Base-by-base conservation (phyloP, 192 early-diverging fungal species). In the Backusella westeae region DNA sequence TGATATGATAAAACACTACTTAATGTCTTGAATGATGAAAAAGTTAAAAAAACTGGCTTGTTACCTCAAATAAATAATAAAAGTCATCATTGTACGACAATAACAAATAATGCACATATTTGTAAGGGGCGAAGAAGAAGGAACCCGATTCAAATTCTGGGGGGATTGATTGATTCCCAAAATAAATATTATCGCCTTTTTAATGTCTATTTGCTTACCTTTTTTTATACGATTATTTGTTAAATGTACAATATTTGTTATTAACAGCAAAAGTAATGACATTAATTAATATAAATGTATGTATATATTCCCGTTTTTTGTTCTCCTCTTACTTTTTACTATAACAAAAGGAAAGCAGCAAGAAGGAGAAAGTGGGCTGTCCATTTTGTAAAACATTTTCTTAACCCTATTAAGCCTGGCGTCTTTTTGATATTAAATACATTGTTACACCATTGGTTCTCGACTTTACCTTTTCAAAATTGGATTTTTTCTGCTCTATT, bases 61-160 rank as follows among this genome's bases (percentile, higher is more conserved):
- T 63, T 63, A 63, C 56, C 9, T 63, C 56, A 63, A 63, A 63
- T 63, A 63, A 63, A 63, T 63, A 63, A 63, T 63, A 63, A 26
- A 56, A 23, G 8, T 56, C 21, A 56, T 56, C 9, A 14, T 63
- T 29, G 56, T 63, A 29, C 56, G 12, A 63, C 56, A 63, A 59
- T 59, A 59, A 59, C 56, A 63, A 63, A 63, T 63, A 63, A 63
- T 63, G 56, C 56, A 63, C 53, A 21, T 9, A 9, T 19, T 59
- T 17, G 12, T 44, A 44, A 15, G 42, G 42, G 42, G 53, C 10
- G 26, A 21, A 23, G 8, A 21, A 59, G 26, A 23, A 23, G 23
- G 53, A 59, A 59, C 53, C 53, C 53, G 53, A 59, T 59, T 59
- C 53, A 59, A 26, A 26, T 26, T 59, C 23, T 59, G 21, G 53